phyloP scores from a whole-genome alignment of 2,329 filamentous ascomycete genomes.

The Mycosphaerella sp. region DNA sequence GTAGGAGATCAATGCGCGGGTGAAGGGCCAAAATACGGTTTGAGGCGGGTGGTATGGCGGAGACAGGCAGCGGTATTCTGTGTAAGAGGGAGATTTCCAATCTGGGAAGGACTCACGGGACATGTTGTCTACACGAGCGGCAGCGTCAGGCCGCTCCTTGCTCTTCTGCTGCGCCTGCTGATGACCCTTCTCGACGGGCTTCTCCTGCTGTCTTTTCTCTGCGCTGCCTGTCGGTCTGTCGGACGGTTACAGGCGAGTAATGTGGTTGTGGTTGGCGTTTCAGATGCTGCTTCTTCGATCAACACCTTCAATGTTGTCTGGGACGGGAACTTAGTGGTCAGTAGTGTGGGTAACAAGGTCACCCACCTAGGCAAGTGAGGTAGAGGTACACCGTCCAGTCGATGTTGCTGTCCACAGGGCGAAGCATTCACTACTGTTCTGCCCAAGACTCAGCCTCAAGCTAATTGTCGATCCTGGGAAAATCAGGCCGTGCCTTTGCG shows the following conservation, averaged over 20 bases:
- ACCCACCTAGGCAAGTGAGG: too few species aligned
- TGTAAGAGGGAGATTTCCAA: neutral
- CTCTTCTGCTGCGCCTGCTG: neutral
- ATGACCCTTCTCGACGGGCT: neutral
- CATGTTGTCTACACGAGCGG: conserved; percentile 9
- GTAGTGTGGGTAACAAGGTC: too few species aligned
- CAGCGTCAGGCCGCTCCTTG: conserved; percentile 5
- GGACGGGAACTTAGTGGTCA: too few species aligned
- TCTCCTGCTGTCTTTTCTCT: neutral
- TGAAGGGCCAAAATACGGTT: conserved; percentile 7
- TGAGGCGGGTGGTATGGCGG: neutral
- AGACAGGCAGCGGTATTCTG: neutral
- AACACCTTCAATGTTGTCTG: too few species aligned
- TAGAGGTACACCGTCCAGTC: neutral
- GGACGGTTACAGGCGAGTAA: too few species aligned
- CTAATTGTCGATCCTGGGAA: too few species aligned
- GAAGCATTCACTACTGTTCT: too few species aligned
- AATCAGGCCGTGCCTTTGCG: too few species aligned
- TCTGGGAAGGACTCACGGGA: conserved; percentile 11
- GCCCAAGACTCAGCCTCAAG: neutral
- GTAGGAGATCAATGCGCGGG: conserved; percentile 7
- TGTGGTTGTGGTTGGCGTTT: neutral
- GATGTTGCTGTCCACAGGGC: neutral
- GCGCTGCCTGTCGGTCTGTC: neutral
- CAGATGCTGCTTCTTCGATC: neutral